A percentile compares a stretch with the other conserved stretches of the same genome.
Evolutionary conservation across 2,329 filamentous ascomycete species (phyloP).

Genomic region (Metarhizium brunneum): DNA sequence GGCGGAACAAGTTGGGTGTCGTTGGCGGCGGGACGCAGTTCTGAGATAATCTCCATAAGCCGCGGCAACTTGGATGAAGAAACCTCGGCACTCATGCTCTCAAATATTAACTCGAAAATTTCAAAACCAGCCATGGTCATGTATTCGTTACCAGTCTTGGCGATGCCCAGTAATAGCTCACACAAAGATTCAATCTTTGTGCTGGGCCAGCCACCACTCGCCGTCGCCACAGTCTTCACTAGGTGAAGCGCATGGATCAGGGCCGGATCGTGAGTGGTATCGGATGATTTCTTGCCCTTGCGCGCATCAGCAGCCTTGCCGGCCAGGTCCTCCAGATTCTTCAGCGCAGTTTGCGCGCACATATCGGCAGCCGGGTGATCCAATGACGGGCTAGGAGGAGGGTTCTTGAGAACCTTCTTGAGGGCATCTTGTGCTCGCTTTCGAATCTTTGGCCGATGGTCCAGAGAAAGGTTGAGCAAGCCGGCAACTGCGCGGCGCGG

Average conservation of each 20-base stretch:
- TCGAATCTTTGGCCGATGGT: constrained; percentile 84
- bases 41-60: constrained; percentile 82
- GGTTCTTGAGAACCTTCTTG: constrained; percentile 70
- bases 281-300: constrained; percentile 53
- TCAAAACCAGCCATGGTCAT: constrained; percentile 95
- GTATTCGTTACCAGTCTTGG: constrained; percentile 84
- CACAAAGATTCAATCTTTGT: constrained; percentile 90
- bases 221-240: constrained; percentile 78
- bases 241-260: constrained; percentile 89
- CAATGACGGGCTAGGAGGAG: constrained; percentile 81
- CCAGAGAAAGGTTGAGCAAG: constrained; percentile 73
- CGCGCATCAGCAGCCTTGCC: constrained; percentile 50
- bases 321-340: constrained; percentile 67
- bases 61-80: constrained; percentile 84
- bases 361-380: constrained; percentile 95
- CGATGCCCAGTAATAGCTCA: constrained; percentile 80
- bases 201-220: constrained; percentile 90
- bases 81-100: constrained; percentile 78
- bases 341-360: constrained; percentile 85
- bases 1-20: constrained; percentile 91
- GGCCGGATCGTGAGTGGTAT: constrained; percentile 62
- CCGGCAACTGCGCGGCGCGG: constrained; percentile 82
- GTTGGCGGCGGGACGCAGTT: constrained; percentile 83
- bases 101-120: constrained; percentile 95
- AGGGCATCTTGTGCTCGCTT: constrained; percentile 89